Base-by-base conservation (phyloP, 805 yeast genomes). In the Wickerhamomyces subpelliculosus region DNA sequence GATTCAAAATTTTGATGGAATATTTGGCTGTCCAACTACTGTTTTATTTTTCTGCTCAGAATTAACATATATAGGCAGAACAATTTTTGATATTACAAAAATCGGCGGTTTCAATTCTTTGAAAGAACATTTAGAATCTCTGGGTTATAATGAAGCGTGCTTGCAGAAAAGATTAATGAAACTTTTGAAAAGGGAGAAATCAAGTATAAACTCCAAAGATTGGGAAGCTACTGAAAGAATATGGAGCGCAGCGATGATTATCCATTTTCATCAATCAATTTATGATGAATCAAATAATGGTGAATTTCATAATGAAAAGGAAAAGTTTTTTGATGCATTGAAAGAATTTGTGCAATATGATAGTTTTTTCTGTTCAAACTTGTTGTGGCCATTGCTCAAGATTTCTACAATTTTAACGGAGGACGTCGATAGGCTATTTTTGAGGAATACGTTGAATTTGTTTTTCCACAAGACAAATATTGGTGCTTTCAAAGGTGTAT, bases 21-120 rank as follows among this genome's bases (percentile, higher is more conserved):
- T 43, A 10, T 43, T 40, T 32, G 46, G 46, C 9, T 43, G 46
- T 31, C 46, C 46, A 18, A 23, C 44, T 2, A 21, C 35, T 9
- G 36, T 35, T 8, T 27, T 43, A 25, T 43, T 40, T 17, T 40
- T 40, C 27, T 37, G 46, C 35, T 38, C 44, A 17, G 41, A 37
- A 20, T 12, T 42, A 20, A 22, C 35, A 4, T 29, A 37, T 17
- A 37, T 40, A 7, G 19, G 16, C 10, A 31, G 22, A 22, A 16
- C 25, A 8, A 31, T 31, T 16, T 31, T 16, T 8, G 32, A 29
- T 19, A 5, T 22, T 14, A 14, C 21, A 31, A n/a, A 14, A 3
- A n/a, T 12, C 16, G 8, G 8, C 4, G 14, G 8, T 11, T 31
- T 29, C 9, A 9, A 3, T 14, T n/a, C 18, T 4, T 9, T 31